Evolutionary conservation across 768 basidiomycete species (phyloP).

Genomic region (Termitomyces sp.): DNA sequence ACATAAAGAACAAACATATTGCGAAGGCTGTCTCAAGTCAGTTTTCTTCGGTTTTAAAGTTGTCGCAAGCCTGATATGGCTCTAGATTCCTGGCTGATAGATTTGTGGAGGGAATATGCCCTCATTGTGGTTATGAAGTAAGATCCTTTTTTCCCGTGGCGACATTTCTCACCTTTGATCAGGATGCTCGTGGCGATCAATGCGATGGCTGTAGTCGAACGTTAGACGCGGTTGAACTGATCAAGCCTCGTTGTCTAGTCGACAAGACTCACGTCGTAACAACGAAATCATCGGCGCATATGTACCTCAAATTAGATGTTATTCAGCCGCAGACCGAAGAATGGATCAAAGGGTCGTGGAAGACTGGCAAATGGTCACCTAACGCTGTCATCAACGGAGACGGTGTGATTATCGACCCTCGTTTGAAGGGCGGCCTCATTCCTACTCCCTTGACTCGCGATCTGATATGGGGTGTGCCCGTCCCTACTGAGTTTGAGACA

Average conservation of each 20-base stretch:
- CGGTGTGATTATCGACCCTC: constrained; percentile 85
- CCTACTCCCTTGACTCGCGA: constrained; percentile 94
- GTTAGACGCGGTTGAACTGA: constrained; percentile 87
- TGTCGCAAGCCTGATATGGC: neutral
- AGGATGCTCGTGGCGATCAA: constrained; percentile 98
- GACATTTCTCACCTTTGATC: neutral
- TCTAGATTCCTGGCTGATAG: constrained; percentile 91
- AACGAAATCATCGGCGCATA: constrained; percentile 78
- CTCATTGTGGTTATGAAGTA: constrained; percentile 85
- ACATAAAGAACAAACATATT: constrained; percentile 90
- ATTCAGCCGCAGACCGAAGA: constrained; percentile 81
- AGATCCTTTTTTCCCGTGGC: constrained; percentile 12
- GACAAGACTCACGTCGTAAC: constrained; percentile 76
- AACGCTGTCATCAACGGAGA: constrained; percentile 89
- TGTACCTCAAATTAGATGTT: constrained; percentile 84
- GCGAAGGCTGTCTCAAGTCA: constrained; percentile 85
- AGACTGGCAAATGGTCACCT: constrained; percentile 85
- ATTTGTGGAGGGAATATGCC: constrained; percentile 97
- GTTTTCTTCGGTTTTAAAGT: constrained; percentile 13
- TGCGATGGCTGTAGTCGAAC: constrained; percentile 94
- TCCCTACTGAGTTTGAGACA: constrained; percentile 58
- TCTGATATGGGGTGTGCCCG: constrained; percentile 93
- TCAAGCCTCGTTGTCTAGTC: constrained; percentile 92
- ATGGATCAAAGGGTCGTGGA: constrained; percentile 81
- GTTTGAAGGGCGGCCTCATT: constrained; percentile 79